phyloP scores from a whole-genome alignment of 1,139 yeast genomes.

The Pichia sp. region DNA sequence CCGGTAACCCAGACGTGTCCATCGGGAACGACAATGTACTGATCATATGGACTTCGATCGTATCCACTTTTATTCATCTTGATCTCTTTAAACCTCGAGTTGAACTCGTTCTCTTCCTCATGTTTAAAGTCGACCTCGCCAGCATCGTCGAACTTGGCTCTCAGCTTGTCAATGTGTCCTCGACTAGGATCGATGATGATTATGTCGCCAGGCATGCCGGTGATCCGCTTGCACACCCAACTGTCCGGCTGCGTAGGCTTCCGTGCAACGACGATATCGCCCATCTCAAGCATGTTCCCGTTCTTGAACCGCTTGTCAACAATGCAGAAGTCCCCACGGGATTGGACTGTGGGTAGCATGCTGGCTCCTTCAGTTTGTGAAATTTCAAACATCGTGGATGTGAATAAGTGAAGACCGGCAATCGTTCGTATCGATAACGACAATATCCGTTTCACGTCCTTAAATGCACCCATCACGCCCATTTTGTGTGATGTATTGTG shows the following conservation, averaged over 20 bases:
- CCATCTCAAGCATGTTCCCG: slow-evolving; percentile 65
- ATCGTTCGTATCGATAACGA: slow-evolving; percentile 28
- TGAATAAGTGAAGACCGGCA: slow-evolving; percentile 29
- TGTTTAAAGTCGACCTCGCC: no score
- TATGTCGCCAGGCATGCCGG: slow-evolving; percentile 95
- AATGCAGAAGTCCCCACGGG: slow-evolving; percentile 75
- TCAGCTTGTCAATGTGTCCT: slow-evolving; percentile 28
- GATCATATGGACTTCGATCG: slow-evolving; percentile 37
- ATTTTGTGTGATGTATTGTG: neutral
- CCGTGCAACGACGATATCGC: slow-evolving; percentile 84
- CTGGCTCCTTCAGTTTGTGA: slow-evolving; percentile 85
- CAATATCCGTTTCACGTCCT: slow-evolving; percentile 19
- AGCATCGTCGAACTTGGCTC: slow-evolving; percentile 1
- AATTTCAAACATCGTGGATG: slow-evolving; percentile 26
- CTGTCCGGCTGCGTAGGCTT: slow-evolving; percentile 90
- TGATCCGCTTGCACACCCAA: slow-evolving; percentile 86
- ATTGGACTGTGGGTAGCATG: slow-evolving; percentile 88
- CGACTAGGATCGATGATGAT: slow-evolving; percentile 78
- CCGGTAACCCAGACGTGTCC: slow-evolving; percentile 99
- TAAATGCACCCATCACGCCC: neutral
- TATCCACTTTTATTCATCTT: slow-evolving; percentile 23
- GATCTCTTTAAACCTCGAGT: slow-evolving; percentile 9
- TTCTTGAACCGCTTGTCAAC: slow-evolving; percentile 60
- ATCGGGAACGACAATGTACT: slow-evolving; percentile 67
- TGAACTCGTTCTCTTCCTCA: neutral